A percentile compares a stretch with the other conserved stretches of the same genome.
phyloP scores from a whole-genome alignment of 192 early-diverging fungal genomes.

The Polychytrium aggregatum region DNA sequence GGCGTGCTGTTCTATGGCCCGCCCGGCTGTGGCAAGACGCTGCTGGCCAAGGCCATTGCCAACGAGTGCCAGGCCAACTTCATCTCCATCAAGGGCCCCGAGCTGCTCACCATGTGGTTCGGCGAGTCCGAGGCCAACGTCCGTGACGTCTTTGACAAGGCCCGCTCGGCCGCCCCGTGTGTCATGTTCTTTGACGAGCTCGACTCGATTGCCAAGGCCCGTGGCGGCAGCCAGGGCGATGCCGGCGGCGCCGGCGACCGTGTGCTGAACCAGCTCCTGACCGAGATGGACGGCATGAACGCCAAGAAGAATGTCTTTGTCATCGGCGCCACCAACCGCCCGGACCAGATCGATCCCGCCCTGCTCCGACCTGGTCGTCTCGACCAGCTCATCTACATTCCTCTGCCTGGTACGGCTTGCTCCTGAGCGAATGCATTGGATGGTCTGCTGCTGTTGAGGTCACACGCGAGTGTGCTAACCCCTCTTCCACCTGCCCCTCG shows the following conservation, averaged over 20 bases:
- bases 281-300: constrained; percentile 99
- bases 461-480: background rate
- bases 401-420: no score
- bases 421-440: no score
- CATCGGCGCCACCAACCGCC: constrained; percentile 98
- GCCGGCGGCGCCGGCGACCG: constrained; percentile 91
- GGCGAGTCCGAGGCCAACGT: constrained; percentile 99
- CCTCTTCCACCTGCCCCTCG: background rate
- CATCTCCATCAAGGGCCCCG: constrained; percentile 98
- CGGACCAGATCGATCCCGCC: constrained; percentile 96
- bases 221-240: constrained; percentile 71
- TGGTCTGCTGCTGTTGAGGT: constrained; percentile 8
- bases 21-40: constrained; percentile 96
- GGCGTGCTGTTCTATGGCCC: constrained; percentile 99
- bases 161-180: constrained; percentile 92
- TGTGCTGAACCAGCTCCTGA: constrained; percentile 97
- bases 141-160: constrained; percentile 98
- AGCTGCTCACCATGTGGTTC: constrained; percentile 99
- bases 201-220: constrained; percentile 94
- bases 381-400: constrained; percentile 98
- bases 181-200: constrained; percentile 99
- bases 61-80: constrained; percentile 99
- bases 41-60: constrained; percentile 98
- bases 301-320: constrained; percentile 99
- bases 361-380: constrained; percentile 96